A percentile compares a stretch with the other conserved stretches of the same genome.
Conservation (phyloP, 306 rosid species). For the Glycine tomentella region DNA sequence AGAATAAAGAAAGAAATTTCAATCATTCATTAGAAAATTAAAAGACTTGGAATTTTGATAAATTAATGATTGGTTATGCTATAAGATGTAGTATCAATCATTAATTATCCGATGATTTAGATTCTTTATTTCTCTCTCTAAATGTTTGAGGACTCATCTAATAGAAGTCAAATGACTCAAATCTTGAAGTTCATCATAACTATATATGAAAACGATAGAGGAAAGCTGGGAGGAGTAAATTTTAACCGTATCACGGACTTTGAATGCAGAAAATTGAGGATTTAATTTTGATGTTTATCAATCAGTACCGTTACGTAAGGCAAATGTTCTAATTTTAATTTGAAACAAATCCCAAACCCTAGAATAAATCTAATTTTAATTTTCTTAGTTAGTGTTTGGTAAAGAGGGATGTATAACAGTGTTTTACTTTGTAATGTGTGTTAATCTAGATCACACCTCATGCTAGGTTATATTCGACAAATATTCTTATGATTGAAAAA, state of each 20-base stretch:
- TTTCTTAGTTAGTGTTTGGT: no score
- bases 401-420: no score
- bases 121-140: not conserved
- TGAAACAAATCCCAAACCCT: not conserved
- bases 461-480: no score
- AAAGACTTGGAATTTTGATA: not conserved
- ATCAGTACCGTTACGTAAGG: not conserved
- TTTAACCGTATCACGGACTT: not conserved
- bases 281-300: slow-evolving; percentile 1
- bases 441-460: no score
- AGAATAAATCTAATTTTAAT: not conserved
- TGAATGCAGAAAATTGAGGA: not conserved
- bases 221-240: no score
- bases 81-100: not conserved
- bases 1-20: not conserved
- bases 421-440: no score
- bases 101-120: not conserved
- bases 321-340: not conserved
- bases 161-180: slow-evolving; percentile 4
- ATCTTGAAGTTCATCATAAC: not conserved
- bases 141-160: not conserved
- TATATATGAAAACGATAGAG: not conserved
- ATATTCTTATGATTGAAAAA: no score
- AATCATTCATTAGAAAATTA: not conserved
- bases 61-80: not conserved